Evolutionary conservation across 2,329 filamentous ascomycete genomes (phyloP).

Genomic region (Nothophaeocryptopus gaeumannii): DNA sequence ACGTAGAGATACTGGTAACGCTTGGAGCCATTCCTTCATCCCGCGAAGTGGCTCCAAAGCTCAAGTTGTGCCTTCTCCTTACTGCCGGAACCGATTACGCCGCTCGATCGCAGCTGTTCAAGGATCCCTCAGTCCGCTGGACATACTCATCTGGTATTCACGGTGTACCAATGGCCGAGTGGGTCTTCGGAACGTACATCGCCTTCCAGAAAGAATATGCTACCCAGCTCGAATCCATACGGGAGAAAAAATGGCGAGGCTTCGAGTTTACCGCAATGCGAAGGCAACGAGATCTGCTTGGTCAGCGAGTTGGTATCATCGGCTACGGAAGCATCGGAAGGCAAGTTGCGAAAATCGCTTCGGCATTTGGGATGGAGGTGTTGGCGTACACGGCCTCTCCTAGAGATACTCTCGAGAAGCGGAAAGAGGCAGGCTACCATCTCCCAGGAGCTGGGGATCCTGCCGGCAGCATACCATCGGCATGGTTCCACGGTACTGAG

Average conservation of each 20-base stretch:
- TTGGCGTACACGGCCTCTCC: conserved; percentile 70
- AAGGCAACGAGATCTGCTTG: conserved; percentile 49
- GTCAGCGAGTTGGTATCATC: conserved; percentile 56
- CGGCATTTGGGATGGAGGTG: conserved; percentile 59
- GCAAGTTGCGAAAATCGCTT: conserved; percentile 40
- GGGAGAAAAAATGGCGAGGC: background rate
- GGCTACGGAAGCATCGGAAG: conserved; percentile 60
- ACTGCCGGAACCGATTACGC: background rate
- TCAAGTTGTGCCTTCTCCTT: too few relatives aligned
- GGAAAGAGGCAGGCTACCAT: conserved; percentile 60
- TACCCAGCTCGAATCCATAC: background rate
- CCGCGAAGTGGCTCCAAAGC: too few relatives aligned
- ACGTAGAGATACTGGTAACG: too few relatives aligned
- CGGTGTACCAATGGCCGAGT: background rate
- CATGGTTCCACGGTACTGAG: conserved; percentile 54
- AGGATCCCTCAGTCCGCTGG: background rate
- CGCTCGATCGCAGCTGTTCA: background rate
- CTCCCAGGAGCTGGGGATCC: conserved; percentile 62
- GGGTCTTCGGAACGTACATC: conserved; percentile 1
- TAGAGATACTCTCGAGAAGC: conserved; percentile 60
- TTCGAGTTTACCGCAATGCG: background rate
- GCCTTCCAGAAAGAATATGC: background rate
- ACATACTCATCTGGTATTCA: conserved; percentile 1
- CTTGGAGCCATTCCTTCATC: too few relatives aligned
- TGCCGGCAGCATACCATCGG: conserved; percentile 51